Base-by-base conservation (phyloP, 2,329 filamentous ascomycete species). In the Trichophyton equinum region DNA sequence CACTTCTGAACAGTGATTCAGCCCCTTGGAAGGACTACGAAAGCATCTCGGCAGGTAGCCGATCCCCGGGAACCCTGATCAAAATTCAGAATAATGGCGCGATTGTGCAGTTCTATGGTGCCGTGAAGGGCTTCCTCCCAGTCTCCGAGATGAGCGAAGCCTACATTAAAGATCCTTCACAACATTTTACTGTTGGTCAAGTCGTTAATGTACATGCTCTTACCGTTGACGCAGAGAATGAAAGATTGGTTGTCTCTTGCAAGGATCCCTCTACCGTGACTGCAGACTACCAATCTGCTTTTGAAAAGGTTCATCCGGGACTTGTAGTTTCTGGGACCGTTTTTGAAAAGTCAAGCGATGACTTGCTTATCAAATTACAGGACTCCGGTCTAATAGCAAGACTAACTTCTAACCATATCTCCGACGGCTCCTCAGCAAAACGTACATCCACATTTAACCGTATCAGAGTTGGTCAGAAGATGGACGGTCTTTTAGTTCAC, bases 101-200 rank as follows among this genome's bases (percentile, higher is more conserved):
- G 9, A 84, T 92, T 18, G 87, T 99, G 59, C 90, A 95, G 70
- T 99, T 97, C 74, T 99, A 95, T 69, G 90, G 90, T 18, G 76
- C 80, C 7, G 79, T 99, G 20, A 84, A 85, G 65, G 95, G 88
- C 7, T 99, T 95, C 77, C 80, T 99, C 60, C 94, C 94, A 1
- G 86, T 95, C 0, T 89, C 89, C 1, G 92, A 99, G 74, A 99
- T 99, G 94, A 97, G 94, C 71, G 94, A 99, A 72, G 91, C 91
- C 9, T 96, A 87, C 70, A 96, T 99, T 68, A 83, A 87, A 66
- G 88, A 96, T 69, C 91, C 94, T 3, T 84, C 83, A 53, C 85
- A 95, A 69, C 91, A 97, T 74, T 99, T 99, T 77, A 85, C 87
- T 40, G 76, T 85, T 49, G 95, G 94, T 0, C 94, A 99, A 72